Evolutionary conservation across 352 stramenopile species (phyloP).

Genomic region (Globisporangium megalacanthum): DNA sequence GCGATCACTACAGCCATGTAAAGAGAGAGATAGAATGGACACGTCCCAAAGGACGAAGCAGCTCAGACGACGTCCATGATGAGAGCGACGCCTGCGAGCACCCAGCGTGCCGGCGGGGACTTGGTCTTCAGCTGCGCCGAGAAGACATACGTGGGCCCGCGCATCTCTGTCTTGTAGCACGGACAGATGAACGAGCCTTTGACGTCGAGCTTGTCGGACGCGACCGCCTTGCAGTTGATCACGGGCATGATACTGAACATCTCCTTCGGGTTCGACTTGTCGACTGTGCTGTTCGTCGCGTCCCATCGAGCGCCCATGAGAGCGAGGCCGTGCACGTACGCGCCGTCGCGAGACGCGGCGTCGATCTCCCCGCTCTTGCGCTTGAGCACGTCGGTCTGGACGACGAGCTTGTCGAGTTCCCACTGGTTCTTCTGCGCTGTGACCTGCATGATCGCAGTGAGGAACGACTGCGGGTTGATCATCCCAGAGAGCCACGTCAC

Average conservation of each 20-base stretch:
- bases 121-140: conserved; percentile 98
- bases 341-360: conserved; percentile 87
- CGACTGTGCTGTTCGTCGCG: conserved; percentile 86
- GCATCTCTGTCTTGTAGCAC: conserved; percentile 96
- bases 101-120: conserved; percentile 90
- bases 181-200: conserved; percentile 95
- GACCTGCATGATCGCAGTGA: conserved; percentile 97
- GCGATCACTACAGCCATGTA: too few species aligned
- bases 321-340: conserved; percentile 92
- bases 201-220: conserved; percentile 92
- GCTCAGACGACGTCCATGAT: conserved; percentile 93
- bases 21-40: too few species aligned
- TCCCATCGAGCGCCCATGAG: conserved; percentile 97
- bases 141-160: conserved; percentile 97
- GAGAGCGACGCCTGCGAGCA: conserved; percentile 93
- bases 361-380: conserved; percentile 90
- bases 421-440: conserved; percentile 97
- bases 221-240: conserved; percentile 97
- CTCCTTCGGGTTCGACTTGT: conserved; percentile 95
- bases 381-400: conserved; percentile 96
- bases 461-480: conserved; percentile 95
- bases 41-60: too few species aligned
- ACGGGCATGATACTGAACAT: conserved; percentile 98
- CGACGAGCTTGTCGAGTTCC: conserved; percentile 96
- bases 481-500: conserved; percentile 95